phyloP scores from a whole-genome alignment of 1,284 basidiomycete genomes.

The Vanrija humicola region DNA sequence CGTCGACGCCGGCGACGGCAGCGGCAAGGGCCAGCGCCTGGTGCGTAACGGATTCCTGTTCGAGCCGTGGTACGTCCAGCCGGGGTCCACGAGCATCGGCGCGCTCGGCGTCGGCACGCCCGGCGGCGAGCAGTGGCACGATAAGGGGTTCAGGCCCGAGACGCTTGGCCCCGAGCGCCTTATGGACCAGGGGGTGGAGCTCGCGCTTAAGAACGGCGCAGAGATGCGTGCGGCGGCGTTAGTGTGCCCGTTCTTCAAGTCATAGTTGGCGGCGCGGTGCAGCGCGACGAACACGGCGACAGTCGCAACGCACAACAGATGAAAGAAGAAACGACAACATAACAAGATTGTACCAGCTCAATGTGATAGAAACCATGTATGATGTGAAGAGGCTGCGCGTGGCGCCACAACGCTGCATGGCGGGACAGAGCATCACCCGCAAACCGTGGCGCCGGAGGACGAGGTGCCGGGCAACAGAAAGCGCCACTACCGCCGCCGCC shows the following conservation, averaged over 20 bases:
- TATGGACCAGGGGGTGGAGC: constrained; percentile 1
- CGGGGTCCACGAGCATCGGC: neutral
- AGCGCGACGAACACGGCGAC: no score
- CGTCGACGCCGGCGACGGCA: neutral
- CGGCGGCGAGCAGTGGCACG: neutral
- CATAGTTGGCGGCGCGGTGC: no score
- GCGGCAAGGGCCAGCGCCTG: neutral
- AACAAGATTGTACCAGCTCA: no score
- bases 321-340: no score
- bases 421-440: no score
- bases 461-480: no score
- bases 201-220: neutral
- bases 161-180: constrained; percentile 8
- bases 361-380: no score
- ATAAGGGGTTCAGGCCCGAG: constrained; percentile 1
- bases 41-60: constrained; percentile 11
- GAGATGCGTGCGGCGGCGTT: constrained; percentile 3
- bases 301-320: no score
- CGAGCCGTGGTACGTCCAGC: constrained; percentile 13
- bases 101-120: constrained; percentile 1
- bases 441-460: no score
- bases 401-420: no score
- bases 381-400: no score
- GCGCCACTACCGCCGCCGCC: no score
- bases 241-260: constrained; percentile 8